Conservation (phyloP, 768 basidiomycete species). For the Boletus rufocinnamomeus region DNA sequence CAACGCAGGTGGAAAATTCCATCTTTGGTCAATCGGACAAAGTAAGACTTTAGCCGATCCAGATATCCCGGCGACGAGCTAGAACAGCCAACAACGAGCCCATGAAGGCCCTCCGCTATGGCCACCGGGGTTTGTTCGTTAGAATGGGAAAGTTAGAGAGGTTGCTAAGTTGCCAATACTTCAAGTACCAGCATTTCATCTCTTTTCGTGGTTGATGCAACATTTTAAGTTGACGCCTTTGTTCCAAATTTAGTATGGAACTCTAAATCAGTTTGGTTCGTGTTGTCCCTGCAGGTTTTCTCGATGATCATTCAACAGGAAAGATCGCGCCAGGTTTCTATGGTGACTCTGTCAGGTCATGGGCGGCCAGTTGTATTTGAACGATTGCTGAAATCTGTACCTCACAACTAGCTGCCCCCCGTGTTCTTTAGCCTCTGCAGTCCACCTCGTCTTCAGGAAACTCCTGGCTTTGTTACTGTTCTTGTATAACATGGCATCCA, state of each 20-base stretch:
- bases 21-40: not conserved
- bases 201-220: not conserved
- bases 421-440: not conserved
- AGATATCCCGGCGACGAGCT: not conserved
- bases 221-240: slow-evolving; percentile 1
- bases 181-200: not conserved
- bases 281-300: slow-evolving; percentile 5
- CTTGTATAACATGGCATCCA: slow-evolving; percentile 25
- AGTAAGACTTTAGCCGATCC: not conserved
- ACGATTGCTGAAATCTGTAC: not conserved
- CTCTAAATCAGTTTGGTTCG: slow-evolving; percentile 3
- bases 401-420: not conserved
- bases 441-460: not conserved
- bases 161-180: not conserved
- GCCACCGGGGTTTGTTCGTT: not conserved
- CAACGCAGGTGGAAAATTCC: not conserved
- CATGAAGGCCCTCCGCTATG: not conserved
- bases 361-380: not conserved
- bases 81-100: not conserved
- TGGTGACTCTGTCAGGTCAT: slow-evolving; percentile 14
- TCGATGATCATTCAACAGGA: not conserved
- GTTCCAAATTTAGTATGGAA: slow-evolving; percentile 10
- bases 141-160: not conserved
- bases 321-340: slow-evolving; percentile 16
- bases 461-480: not conserved